Percentiles rank a stretch among this genome's conserved stretches.
Conservation (phyloP, 176 grass and related monocot genomes). For the Chloris gayana region DNA sequence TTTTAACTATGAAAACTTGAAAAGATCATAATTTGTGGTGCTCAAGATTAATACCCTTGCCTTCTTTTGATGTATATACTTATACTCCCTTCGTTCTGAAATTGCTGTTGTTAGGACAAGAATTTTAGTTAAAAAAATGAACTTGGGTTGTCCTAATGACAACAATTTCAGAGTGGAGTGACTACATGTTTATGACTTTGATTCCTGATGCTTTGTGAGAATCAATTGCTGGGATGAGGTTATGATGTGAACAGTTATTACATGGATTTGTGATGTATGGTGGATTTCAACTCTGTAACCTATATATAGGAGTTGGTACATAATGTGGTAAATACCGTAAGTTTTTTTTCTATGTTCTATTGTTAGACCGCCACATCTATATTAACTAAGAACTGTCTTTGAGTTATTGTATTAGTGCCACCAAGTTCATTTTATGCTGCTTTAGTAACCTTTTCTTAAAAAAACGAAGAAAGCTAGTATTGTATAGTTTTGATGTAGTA, state of each 20-base stretch:
- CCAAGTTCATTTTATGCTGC: not conserved
- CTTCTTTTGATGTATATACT: conserved; percentile 11
- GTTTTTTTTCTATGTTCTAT: conserved; percentile 6
- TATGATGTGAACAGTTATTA: not conserved
- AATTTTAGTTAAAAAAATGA: too few species aligned
- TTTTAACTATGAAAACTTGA: not conserved
- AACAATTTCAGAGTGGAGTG: too few species aligned
- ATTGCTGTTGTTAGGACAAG: too few species aligned
- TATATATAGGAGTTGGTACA: not conserved
- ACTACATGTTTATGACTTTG: not conserved
- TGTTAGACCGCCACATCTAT: not conserved
- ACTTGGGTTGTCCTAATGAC: too few species aligned
- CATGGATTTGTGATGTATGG: conserved; percentile 1
- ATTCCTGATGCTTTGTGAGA: not conserved
- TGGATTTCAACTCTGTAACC: not conserved
- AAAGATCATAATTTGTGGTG: not conserved
- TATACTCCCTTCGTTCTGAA: not conserved
- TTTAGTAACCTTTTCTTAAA: not conserved
- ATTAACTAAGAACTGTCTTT: conserved; percentile 19
- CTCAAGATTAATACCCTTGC: not conserved
- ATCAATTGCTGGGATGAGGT: not conserved
- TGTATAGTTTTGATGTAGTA: not conserved
- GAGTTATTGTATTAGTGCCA: not conserved
- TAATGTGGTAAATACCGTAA: not conserved
- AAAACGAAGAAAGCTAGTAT: not conserved